Conservation (phyloP, 352 stramenopile genomes). For the Phytopythium helicoides region DNA sequence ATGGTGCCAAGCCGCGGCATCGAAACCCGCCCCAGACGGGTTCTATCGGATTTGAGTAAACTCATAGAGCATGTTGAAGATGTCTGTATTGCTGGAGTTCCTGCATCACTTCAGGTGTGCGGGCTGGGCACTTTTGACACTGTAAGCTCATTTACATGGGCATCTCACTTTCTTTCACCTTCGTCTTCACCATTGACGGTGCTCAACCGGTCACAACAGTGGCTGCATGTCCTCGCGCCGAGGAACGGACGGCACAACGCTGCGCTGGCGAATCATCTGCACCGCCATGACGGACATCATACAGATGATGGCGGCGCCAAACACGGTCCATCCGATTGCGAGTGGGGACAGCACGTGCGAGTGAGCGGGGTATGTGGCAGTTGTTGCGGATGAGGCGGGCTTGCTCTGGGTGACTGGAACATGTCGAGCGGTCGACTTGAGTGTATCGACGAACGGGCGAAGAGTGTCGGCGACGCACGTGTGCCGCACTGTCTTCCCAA, state of each 20-base stretch:
- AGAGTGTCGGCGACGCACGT: conserved; percentile 70
- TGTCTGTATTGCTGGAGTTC: no score
- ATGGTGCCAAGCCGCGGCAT: no score
- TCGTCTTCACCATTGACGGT: no score
- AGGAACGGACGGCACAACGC: neutral
- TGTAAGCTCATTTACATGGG: no score
- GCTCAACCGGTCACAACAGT: conserved; percentile 1
- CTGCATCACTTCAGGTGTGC: neutral
- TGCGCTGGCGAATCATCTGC: conserved; percentile 18
- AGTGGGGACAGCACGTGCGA: conserved; percentile 13
- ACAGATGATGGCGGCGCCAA: conserved; percentile 31
- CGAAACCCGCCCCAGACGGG: no score
- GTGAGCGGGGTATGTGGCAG: conserved; percentile 3
- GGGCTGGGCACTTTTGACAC: no score
- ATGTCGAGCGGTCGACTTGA: conserved; percentile 14
- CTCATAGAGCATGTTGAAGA: no score
- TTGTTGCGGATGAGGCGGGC: conserved; percentile 1
- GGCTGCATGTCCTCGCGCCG: conserved; percentile 13
- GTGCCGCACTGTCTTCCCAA: conserved; percentile 63
- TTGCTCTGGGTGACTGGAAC: conserved; percentile 3
- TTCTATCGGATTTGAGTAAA: no score
- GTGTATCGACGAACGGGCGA: conserved; percentile 58
- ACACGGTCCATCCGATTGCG: conserved; percentile 34
- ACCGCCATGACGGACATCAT: conserved; percentile 36
- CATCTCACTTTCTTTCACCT: no score